These are phyloP conservation scores for Diatrype stigma DNA, from an alignment of 2,329 filamentous ascomycete genomes.

Conservation along the genomic window DNA sequence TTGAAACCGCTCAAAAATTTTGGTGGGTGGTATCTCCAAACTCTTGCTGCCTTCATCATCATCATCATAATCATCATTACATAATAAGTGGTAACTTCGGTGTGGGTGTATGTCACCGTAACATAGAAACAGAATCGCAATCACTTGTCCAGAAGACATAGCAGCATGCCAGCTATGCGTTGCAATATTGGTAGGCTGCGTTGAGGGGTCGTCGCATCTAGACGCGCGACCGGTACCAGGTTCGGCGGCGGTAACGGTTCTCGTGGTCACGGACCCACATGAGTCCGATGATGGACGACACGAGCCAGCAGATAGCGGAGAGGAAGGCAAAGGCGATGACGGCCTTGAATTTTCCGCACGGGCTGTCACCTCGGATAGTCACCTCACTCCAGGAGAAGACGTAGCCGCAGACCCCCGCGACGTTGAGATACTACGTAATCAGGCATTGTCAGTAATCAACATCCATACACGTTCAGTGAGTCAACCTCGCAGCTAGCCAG, in stretches of 20 bases:
- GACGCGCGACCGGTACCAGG: constrained; percentile 23
- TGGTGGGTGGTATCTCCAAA: no score
- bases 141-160: no score
- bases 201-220: constrained; percentile 9
- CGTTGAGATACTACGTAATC: constrained; percentile 34
- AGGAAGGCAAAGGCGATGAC: constrained; percentile 69
- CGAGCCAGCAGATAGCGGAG: constrained; percentile 67
- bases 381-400: constrained; percentile 59
- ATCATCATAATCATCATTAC: neutral
- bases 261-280: constrained; percentile 47
- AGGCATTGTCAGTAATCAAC: neutral
- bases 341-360: constrained; percentile 68
- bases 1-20: no score
- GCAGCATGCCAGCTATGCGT: no score
- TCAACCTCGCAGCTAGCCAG: no score
- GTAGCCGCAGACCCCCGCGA: constrained; percentile 46
- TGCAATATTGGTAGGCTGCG: no score
- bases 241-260: constrained; percentile 27
- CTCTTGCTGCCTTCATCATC: neutral
- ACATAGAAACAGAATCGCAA: no score
- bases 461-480: neutral
- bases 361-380: constrained; percentile 38
- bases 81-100: neutral
- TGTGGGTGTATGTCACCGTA: no score
- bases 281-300: constrained; percentile 54